These are phyloP conservation scores for Graphilbum sp. DNA, from an alignment of 2,329 filamentous ascomycete species.

Conservation along the genomic window DNA sequence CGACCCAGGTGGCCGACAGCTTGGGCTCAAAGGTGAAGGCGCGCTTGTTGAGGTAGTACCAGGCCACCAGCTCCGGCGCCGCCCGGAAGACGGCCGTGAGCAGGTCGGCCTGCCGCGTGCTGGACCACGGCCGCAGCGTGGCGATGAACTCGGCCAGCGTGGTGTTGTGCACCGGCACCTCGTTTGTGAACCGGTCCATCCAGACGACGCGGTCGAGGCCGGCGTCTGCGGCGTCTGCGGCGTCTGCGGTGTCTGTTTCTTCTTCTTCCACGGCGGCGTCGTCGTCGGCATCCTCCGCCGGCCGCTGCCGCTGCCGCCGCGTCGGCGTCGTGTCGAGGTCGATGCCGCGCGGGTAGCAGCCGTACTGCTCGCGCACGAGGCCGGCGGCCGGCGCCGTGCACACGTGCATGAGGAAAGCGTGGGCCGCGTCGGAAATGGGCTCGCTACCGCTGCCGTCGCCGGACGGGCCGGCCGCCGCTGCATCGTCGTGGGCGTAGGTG, in stretches of 20 bases:
- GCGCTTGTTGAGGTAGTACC: slow-evolving; percentile 70
- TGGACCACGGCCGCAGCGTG: slow-evolving; percentile 69
- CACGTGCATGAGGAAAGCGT: slow-evolving; percentile 57
- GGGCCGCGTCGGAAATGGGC: slow-evolving; percentile 36
- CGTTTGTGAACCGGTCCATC: slow-evolving; percentile 48
- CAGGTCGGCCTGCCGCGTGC: slow-evolving; percentile 64
- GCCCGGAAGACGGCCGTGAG: slow-evolving; percentile 62
- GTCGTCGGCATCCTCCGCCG: neutral
- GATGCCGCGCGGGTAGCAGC: slow-evolving; percentile 65
- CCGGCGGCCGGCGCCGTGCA: slow-evolving; percentile 63
- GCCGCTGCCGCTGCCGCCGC: neutral
- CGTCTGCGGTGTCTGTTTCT: slow-evolving; percentile 9
- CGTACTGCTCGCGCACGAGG: slow-evolving; percentile 57
- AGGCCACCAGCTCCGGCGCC: slow-evolving; percentile 72
- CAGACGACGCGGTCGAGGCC: slow-evolving; percentile 55
- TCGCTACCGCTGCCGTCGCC: slow-evolving; percentile 10
- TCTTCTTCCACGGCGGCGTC: too few species aligned
- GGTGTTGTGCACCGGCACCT: slow-evolving; percentile 62
- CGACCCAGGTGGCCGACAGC: slow-evolving; percentile 84
- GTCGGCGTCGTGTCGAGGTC: slow-evolving; percentile 30
- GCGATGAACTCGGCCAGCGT: slow-evolving; percentile 65
- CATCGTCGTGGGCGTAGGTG: slow-evolving; percentile 43
- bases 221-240: slow-evolving; percentile 18
- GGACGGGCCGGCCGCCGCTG: slow-evolving; percentile 31
- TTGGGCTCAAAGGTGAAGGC: slow-evolving; percentile 83